A percentile compares a stretch with the other conserved stretches of the same genome.
Evolutionary conservation across 768 basidiomycete genomes (phyloP).

Genomic region (Macrocybe gigantea): DNA sequence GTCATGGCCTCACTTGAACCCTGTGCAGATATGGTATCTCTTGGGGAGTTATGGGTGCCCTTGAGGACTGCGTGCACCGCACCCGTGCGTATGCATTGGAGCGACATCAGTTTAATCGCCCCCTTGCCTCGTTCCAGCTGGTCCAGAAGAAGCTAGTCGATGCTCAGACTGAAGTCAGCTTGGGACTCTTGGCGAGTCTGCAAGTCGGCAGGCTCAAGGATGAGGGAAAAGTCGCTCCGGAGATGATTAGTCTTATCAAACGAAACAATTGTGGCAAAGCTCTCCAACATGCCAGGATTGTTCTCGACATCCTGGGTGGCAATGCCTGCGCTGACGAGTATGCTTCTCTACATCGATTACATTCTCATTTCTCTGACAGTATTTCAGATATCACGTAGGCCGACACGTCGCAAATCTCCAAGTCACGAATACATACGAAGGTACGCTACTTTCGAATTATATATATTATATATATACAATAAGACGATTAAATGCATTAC

Average conservation of each 20-base stretch:
- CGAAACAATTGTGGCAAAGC: conserved; percentile 96
- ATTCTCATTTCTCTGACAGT: not conserved
- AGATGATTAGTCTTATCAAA: conserved; percentile 95
- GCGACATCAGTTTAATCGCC: conserved; percentile 83
- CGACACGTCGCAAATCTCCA: conserved; percentile 92
- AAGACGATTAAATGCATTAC: conserved; percentile 1
- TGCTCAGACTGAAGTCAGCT: conserved; percentile 79
- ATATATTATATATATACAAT: not conserved
- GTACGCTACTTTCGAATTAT: conserved; percentile 25
- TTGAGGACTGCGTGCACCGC: conserved; percentile 83
- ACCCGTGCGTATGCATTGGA: conserved; percentile 84
- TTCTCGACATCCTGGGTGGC: conserved; percentile 90
- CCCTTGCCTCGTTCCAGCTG: conserved; percentile 94
- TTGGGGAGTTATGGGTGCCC: conserved; percentile 94
- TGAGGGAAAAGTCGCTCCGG: conserved; percentile 60
- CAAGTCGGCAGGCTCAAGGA: conserved; percentile 91
- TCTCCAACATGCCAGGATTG: conserved; percentile 68
- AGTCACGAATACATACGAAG: conserved; percentile 96
- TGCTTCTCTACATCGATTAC: conserved; percentile 21
- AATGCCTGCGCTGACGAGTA: conserved; percentile 93
- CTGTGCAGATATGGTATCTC: conserved; percentile 70
- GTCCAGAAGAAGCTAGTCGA: conserved; percentile 96
- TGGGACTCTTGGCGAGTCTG: conserved; percentile 71
- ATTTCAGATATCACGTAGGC: conserved; percentile 80
- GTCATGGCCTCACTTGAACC: not conserved